These are phyloP conservation scores for Reutealis trisperma DNA, from an alignment of 345 rosid species.

Conservation along the genomic window DNA sequence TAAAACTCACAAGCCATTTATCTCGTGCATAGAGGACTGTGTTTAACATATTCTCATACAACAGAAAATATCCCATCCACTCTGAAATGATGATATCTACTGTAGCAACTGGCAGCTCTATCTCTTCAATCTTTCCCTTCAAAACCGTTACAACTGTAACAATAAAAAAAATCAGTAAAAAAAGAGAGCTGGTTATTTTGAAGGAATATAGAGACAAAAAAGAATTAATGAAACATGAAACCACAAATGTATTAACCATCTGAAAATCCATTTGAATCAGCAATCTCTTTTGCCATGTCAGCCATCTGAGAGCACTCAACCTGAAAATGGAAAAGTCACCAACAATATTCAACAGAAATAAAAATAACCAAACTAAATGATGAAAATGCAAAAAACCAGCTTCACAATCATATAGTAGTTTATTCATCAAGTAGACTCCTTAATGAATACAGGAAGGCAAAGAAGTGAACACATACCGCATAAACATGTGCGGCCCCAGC, in stretches of 20 bases:
- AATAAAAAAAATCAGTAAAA: constrained; percentile 3
- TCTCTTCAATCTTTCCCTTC: constrained; percentile 96
- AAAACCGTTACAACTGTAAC: constrained; percentile 81
- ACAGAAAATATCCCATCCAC: constrained; percentile 99
- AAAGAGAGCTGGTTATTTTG: background rate
- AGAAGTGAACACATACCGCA: constrained; percentile 52
- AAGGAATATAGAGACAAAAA: background rate
- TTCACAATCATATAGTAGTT: no score
- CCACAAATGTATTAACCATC: constrained; percentile 49
- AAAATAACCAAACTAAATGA: background rate
- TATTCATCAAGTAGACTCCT: background rate
- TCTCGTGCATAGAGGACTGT: constrained; percentile 90
- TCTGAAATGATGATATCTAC: constrained; percentile 97
- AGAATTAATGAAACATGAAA: background rate
- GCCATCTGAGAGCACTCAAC: constrained; percentile 97
- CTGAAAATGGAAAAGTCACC: constrained; percentile 32
- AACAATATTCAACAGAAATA: constrained; percentile 7
- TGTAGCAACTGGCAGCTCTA: constrained; percentile 82
- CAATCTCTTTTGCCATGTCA: constrained; percentile 90
- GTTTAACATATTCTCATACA: constrained; percentile 94
- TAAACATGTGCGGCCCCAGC: constrained; percentile 94
- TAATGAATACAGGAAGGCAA: background rate
- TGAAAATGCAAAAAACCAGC: background rate
- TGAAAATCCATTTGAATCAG: constrained; percentile 78
- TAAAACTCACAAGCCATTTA: constrained; percentile 93